phyloP scores from a whole-genome alignment of 129 eudicot genomes.

The Gnaphalium uliginosum region DNA sequence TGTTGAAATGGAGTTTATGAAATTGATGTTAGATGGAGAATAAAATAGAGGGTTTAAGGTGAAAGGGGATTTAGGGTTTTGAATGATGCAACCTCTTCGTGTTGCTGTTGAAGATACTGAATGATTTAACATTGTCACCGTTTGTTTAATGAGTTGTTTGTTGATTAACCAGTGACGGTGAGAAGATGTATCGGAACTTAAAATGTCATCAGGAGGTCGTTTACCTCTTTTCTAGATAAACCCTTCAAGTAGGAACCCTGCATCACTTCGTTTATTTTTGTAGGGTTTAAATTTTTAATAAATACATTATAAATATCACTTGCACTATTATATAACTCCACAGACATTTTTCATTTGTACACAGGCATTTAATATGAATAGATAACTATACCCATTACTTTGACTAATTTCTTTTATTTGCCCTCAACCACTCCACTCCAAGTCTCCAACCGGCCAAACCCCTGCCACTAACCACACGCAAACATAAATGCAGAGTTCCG shows the following conservation, averaged over 20 bases:
- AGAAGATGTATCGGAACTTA: background rate
- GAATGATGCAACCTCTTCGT: constrained; percentile 28
- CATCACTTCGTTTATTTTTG: too few species aligned
- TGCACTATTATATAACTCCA: too few species aligned
- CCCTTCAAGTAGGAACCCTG: background rate
- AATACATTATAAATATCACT: too few species aligned
- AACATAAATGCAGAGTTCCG: too few species aligned
- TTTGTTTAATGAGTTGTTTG: background rate
- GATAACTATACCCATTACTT: too few species aligned
- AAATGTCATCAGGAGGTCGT: background rate
- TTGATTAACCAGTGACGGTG: background rate
- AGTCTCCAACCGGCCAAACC: too few species aligned
- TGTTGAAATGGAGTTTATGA: constrained; percentile 18
- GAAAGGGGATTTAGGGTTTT: constrained; percentile 51
- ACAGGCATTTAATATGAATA: too few species aligned
- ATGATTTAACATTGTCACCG: constrained; percentile 48
- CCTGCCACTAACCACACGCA: too few species aligned
- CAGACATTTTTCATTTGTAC: too few species aligned
- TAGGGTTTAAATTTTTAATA: too few species aligned
- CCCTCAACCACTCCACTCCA: too few species aligned
- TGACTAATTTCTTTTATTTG: too few species aligned
- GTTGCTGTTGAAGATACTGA: constrained; percentile 36
- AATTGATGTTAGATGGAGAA: constrained; percentile 18
- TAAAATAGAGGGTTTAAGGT: constrained; percentile 13
- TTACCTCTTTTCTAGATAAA: background rate